These are phyloP conservation scores for Phanerochaete carnosa DNA, from an alignment of 768 basidiomycete genomes.

Conservation along the genomic window DNA sequence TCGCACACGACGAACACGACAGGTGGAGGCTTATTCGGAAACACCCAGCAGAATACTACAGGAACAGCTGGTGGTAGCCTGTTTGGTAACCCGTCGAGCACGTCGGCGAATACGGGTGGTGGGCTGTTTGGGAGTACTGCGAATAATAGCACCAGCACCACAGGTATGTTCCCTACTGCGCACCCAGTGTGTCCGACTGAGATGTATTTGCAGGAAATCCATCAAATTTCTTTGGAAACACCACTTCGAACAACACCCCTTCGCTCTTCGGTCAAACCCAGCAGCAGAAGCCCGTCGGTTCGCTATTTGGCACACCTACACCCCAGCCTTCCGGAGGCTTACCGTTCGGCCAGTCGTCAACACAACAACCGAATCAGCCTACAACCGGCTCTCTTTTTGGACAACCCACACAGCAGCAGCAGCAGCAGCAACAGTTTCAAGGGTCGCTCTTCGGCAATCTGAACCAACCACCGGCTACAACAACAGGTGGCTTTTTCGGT, in stretches of 20 bases:
- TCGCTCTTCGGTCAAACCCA: constrained; percentile 33
- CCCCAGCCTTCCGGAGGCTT: constrained; percentile 4
- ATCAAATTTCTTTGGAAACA: constrained; percentile 20
- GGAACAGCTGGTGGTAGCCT: constrained; percentile 19
- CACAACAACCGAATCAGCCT: constrained; percentile 27
- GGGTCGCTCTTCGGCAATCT: constrained; percentile 24
- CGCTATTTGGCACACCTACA: constrained; percentile 8
- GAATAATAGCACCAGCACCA: constrained; percentile 10
- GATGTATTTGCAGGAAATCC: constrained; percentile 5
- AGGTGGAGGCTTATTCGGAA: constrained; percentile 22
- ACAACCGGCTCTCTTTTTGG: constrained; percentile 23
- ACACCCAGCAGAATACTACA: constrained; percentile 7
- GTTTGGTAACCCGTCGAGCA: constrained; percentile 25
- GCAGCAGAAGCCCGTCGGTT: constrained; percentile 24
- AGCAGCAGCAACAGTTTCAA: constrained; percentile 25
- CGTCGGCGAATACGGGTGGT: constrained; percentile 15
- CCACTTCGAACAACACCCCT: constrained; percentile 5
- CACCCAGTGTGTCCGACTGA: background rate
- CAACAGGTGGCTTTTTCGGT: constrained; percentile 21
- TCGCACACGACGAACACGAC: constrained; percentile 4
- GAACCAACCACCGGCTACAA: constrained; percentile 15
- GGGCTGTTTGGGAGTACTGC: constrained; percentile 28
- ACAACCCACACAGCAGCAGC: constrained; percentile 19
- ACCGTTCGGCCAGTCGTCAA: background rate
- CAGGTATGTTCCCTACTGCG: constrained; percentile 5